Conservation (phyloP, 139 green algal genomes). For the Chlamydomonas schloesseri region DNA sequence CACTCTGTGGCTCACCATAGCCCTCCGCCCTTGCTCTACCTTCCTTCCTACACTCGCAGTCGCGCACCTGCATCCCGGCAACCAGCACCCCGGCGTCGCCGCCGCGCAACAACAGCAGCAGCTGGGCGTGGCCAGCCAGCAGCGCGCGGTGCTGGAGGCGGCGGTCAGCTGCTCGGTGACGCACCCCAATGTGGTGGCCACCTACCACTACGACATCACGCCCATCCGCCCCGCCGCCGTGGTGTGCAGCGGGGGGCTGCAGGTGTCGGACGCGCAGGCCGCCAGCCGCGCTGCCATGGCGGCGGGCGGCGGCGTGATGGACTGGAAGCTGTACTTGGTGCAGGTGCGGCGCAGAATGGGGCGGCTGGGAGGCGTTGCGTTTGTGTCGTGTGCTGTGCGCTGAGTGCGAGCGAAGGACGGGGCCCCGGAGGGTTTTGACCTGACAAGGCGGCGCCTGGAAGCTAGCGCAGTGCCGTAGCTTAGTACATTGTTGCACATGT, state of each 20-base stretch:
- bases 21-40: no score
- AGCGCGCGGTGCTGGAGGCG: constrained; percentile 64
- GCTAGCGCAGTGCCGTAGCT: no score
- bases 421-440: no score
- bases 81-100: not conserved
- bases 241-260: constrained; percentile 26
- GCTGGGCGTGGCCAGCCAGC: constrained; percentile 17
- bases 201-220: constrained; percentile 58
- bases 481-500: no score
- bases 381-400: no score
- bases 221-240: constrained; percentile 10
- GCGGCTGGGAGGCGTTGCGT: no score
- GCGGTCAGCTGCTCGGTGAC: constrained; percentile 58
- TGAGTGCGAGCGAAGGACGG: no score
- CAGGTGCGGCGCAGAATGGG: constrained; percentile 54
- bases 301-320: not conserved
- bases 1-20: no score
- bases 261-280: constrained; percentile 5
- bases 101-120: not conserved
- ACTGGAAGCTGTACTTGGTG: constrained; percentile 71
- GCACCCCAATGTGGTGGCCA: constrained; percentile 60
- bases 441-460: no score
- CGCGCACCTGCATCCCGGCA: no score
- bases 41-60: no score
- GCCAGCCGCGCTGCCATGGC: not conserved